Conservation (phyloP, 495 filamentous ascomycete species). For the Annulohypoxylon moriforme region DNA sequence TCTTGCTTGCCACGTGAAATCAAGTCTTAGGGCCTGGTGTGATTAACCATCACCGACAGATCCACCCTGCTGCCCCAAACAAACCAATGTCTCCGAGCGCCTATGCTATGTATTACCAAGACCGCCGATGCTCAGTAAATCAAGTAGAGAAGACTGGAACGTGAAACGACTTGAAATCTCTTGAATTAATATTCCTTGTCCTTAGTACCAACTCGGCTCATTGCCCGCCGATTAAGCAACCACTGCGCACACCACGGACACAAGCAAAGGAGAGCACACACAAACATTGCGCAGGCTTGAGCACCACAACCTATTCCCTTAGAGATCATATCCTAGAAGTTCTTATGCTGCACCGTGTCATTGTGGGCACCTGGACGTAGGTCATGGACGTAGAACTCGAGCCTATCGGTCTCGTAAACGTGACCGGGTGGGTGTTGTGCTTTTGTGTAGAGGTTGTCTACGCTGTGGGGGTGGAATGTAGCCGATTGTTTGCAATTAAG, state of each 20-base stretch:
- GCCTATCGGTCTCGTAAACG: constrained; percentile 79
- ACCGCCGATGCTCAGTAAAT: constrained; percentile 15
- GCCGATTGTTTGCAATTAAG: constrained; percentile 78
- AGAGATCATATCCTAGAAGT: constrained; percentile 43
- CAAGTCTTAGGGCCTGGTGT: neutral
- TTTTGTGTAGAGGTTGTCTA: constrained; percentile 81
- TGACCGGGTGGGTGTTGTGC: constrained; percentile 81
- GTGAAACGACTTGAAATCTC: constrained; percentile 1
- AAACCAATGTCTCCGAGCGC: constrained; percentile 34
- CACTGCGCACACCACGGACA: neutral
- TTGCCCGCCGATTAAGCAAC: constrained; percentile 1
- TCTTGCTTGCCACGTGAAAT: neutral
- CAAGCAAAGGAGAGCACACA: constrained; percentile 21
- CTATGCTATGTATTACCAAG: constrained; percentile 40
- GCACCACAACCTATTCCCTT: constrained; percentile 37
- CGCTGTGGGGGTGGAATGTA: constrained; percentile 78
- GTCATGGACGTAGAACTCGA: constrained; percentile 84
- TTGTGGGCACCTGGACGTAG: constrained; percentile 65
- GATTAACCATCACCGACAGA: neutral
- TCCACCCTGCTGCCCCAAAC: neutral
- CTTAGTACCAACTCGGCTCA: neutral
- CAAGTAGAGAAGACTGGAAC: neutral
- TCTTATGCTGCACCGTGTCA: constrained; percentile 39
- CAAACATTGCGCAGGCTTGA: constrained; percentile 21
- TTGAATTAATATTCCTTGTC: constrained; percentile 19